phyloP scores from a whole-genome alignment of 2,329 filamentous ascomycete genomes.

The Aspergillus sp. region DNA sequence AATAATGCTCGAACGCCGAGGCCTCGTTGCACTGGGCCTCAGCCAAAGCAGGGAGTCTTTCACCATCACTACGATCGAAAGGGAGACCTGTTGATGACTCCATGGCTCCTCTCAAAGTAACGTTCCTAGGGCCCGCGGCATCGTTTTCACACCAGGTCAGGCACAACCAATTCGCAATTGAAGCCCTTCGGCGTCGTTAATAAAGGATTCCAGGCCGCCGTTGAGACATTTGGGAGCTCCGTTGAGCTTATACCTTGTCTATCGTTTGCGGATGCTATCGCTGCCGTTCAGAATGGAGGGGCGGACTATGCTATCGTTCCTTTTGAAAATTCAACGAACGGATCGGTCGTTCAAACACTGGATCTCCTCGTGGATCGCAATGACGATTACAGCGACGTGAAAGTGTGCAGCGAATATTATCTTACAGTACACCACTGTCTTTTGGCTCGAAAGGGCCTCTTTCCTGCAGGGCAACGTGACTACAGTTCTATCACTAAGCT shows the following conservation, averaged over 20 bases:
- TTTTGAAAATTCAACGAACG: conserved; percentile 95
- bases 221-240: conserved; percentile 49
- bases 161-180: conserved; percentile 7
- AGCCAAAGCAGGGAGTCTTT: not conserved
- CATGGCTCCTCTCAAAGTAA: conserved; percentile 36
- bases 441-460: conserved; percentile 50
- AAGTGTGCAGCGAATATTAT: conserved; percentile 80
- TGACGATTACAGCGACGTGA: conserved; percentile 63
- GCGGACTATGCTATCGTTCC: conserved; percentile 79
- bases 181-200: conserved; percentile 21
- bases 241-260: conserved; percentile 34
- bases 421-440: conserved; percentile 87
- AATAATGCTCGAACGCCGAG: not conserved
- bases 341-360: conserved; percentile 84
- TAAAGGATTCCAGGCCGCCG: conserved; percentile 48
- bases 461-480: conserved; percentile 18
- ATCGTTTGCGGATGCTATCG: conserved; percentile 67
- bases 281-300: conserved; percentile 66
- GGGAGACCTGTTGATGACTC: not conserved
- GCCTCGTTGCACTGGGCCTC: not conserved
- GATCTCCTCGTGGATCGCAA: conserved; percentile 81
- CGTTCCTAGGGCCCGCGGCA: conserved; percentile 63
- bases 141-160: conserved; percentile 70
- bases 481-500: conserved; percentile 69
- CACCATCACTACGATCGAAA: not conserved